Base-by-base conservation (phyloP, 805 yeast species). In the Candida railenensis region DNA sequence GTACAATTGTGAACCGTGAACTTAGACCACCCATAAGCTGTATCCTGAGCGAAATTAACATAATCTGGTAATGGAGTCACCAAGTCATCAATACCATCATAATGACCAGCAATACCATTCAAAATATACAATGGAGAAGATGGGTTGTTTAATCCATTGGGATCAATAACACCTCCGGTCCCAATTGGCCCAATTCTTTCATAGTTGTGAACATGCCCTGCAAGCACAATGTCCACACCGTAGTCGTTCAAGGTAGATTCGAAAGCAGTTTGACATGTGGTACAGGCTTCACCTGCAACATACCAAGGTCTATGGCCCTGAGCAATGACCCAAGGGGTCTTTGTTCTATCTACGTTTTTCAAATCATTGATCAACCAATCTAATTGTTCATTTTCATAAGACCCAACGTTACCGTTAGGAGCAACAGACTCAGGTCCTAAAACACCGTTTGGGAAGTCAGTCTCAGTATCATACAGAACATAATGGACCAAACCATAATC, bases 81-180 rank as follows among this genome's bases (percentile, higher is more conserved):
- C 25, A 51, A 44, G 1, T 22, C 22, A 34, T 46, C 50, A n/a
- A 46, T 19, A n/a, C 54, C 54, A 42, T 51, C 54, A 40, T 51
- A 51, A 33, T 51, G 54, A 19, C 54, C 54, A 18, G 52, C 54
- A 42, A 51, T 46, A 16, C 54, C 54, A 40, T 51, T 51, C 44
- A 51, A 44, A 21, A 51, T 51, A 38, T 51, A 51, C 52, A 48
- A 51, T 22, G 54, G 54, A 20, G 48, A 22, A 4, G 52, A 46
- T 3, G 54, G 54, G 44, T 51, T 46, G 45, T 51, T 42, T n/a
- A 51, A 49, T 14, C 50, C 50, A 37, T 51, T 51, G n/a, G 52
- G 50, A 34, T 51, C 54, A 22, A 44, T 34, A 4, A 19, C 41
- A 16, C 48, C 46, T 15, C 45, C 34, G 20, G 46, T 41, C 4